Evolutionary conservation across 2,329 filamentous ascomycete genomes (phyloP).

Genomic region (Botrytis galanthina): DNA sequence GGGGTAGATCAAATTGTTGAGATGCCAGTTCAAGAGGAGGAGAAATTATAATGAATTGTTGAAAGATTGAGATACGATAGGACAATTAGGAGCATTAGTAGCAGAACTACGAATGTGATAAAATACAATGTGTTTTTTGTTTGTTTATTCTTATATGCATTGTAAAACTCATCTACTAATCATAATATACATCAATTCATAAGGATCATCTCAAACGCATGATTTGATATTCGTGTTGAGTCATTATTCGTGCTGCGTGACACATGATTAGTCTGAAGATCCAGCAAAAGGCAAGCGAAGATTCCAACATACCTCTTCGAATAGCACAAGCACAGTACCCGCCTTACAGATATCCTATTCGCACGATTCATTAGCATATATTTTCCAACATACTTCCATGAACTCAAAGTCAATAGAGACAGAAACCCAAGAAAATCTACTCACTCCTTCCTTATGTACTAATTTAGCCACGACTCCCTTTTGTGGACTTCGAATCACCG

Average conservation of each 20-base stretch:
- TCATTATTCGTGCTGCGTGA: background rate
- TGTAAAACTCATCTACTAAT: background rate
- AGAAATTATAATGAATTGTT: constrained; percentile 30
- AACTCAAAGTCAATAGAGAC: background rate
- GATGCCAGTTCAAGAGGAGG: constrained; percentile 52
- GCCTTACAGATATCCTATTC: constrained; percentile 73
- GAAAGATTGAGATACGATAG: too few species aligned
- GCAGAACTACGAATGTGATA: background rate
- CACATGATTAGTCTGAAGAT: background rate
- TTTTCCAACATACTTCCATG: background rate
- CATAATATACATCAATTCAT: constrained; percentile 11
- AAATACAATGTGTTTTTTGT: background rate
- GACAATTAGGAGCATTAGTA: background rate
- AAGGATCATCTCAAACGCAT: background rate
- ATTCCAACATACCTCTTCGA: constrained; percentile 51
- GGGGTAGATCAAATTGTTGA: constrained; percentile 90
- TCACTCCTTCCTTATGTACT: constrained; percentile 71
- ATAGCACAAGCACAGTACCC: constrained; percentile 70
- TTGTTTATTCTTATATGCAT: background rate
- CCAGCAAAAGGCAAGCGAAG: too few species aligned
- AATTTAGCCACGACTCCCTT: constrained; percentile 69
- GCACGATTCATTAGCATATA: constrained; percentile 11
- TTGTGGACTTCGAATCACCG: constrained; percentile 74
- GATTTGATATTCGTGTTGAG: background rate
- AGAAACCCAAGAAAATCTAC: constrained; percentile 37